These are phyloP conservation scores for Fusarium algeriense DNA, from an alignment of 2,329 filamentous ascomycete species.

Conservation along the genomic window DNA sequence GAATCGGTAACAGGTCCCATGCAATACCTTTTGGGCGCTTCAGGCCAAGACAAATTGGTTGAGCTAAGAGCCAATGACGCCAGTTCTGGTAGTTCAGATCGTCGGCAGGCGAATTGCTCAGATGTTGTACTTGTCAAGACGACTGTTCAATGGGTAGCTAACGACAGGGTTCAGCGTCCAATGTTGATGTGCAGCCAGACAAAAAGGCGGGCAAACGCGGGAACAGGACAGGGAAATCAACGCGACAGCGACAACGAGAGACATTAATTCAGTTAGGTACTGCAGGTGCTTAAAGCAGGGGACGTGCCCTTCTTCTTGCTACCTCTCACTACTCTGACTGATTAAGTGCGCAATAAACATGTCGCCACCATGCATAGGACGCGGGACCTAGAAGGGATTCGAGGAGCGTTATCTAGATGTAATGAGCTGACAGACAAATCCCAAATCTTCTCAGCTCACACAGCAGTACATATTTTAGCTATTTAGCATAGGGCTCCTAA, in stretches of 20 bases:
- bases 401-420: neutral
- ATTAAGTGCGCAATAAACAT: slow-evolving; percentile 15
- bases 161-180: slow-evolving; percentile 37
- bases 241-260: slow-evolving; percentile 1
- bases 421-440: slow-evolving; percentile 11
- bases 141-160: slow-evolving; percentile 34
- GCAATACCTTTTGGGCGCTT: slow-evolving; percentile 18
- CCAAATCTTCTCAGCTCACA: neutral
- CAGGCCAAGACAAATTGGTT: slow-evolving; percentile 38
- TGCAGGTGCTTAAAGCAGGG: slow-evolving; percentile 15
- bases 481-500: neutral
- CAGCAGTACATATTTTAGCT: neutral
- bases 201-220: slow-evolving; percentile 35
- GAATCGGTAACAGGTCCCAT: slow-evolving; percentile 5
- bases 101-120: slow-evolving; percentile 43
- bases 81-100: slow-evolving; percentile 44
- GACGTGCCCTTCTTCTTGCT: slow-evolving; percentile 18
- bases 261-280: neutral
- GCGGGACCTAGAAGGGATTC: slow-evolving; percentile 6
- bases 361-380: slow-evolving; percentile 22
- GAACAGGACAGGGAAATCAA: slow-evolving; percentile 10
- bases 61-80: slow-evolving; percentile 45
- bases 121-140: slow-evolving; percentile 39
- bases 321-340: neutral
- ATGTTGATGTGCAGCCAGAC: slow-evolving; percentile 11